phyloP scores from a whole-genome alignment of 306 rosid species.

The Castanospermum australe region DNA sequence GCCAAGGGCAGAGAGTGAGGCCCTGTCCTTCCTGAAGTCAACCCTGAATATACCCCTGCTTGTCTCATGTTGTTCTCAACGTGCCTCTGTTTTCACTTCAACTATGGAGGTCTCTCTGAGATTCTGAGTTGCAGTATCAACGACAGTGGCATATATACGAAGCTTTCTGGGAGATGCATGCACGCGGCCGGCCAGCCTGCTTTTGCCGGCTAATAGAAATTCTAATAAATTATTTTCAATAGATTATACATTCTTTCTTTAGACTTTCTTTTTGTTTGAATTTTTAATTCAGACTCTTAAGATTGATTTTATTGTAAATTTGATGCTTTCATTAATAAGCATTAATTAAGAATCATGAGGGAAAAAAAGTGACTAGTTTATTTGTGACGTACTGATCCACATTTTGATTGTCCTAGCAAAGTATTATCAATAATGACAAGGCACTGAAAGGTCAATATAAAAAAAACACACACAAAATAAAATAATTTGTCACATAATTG shows the following conservation, averaged over 20 bases:
- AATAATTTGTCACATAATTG: neutral
- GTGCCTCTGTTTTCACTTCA: neutral
- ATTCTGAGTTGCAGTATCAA: neutral
- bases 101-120: neutral
- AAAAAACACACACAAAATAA: neutral
- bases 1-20: conserved; percentile 69
- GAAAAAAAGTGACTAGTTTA: neutral
- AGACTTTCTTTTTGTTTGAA: neutral
- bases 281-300: neutral
- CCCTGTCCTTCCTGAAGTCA: conserved; percentile 53
- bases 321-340: neutral
- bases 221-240: neutral
- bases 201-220: conserved; percentile 24
- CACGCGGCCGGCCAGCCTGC: conserved; percentile 41
- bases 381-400: neutral
- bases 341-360: neutral
- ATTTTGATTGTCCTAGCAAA: neutral
- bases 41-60: conserved; percentile 70
- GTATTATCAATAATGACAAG: neutral
- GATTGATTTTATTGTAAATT: neutral
- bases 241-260: neutral
- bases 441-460: too few relatives aligned
- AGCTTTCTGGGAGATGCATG: neutral
- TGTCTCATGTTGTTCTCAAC: conserved; percentile 51
- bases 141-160: conserved; percentile 4